Base-by-base conservation (phyloP, 805 yeast species). In the Pichia pseudocactophila region DNA sequence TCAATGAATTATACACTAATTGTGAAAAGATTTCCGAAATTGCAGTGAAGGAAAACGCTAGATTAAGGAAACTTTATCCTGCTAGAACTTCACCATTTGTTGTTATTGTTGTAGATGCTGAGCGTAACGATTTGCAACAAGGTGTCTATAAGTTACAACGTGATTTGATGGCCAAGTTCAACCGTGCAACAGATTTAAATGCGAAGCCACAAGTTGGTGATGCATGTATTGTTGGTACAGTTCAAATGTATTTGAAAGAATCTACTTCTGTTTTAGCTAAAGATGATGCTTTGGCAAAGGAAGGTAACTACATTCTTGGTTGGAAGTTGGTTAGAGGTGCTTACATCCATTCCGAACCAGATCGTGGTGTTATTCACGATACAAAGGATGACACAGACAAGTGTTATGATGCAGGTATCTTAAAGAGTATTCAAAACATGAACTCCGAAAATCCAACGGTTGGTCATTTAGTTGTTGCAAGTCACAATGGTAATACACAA, bases 261-360 rank as follows among this genome's bases (percentile, higher is more conserved):
- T 78, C 94, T 0, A 59, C 78, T 2, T 69, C 70, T 17, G 71
- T 83, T 51, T 66, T 90, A 49, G 61, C 73, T 27, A 50, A 64
- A 32, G 97, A 89, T 59, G 74, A 76, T 50, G 62, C 69, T 50
- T 66, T 78, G 43, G 96, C 97, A 15, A 51, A 64, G 44, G 59
- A 70, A 42, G 71, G 74, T 41, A 62, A 64, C 16, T 89, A 89
- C 63, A 74, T 82, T 57, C 64, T 88, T 44, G 96, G 96, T 17
- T 68, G 88, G 69, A 89, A 89, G 63, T 72, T 89, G 42, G 97
- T 89, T 15, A 78, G 97, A 63, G 97, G 97, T 50, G 97, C 97
- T 13, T 89, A 89, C 67, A 77, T 89, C 47, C 96, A 89, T 59
- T 77, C 95, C 6, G 97, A 89, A 66, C 74, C 82, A 30, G 70